phyloP scores from a whole-genome alignment of 1,284 basidiomycete species.

The Earliella scabrosa region DNA sequence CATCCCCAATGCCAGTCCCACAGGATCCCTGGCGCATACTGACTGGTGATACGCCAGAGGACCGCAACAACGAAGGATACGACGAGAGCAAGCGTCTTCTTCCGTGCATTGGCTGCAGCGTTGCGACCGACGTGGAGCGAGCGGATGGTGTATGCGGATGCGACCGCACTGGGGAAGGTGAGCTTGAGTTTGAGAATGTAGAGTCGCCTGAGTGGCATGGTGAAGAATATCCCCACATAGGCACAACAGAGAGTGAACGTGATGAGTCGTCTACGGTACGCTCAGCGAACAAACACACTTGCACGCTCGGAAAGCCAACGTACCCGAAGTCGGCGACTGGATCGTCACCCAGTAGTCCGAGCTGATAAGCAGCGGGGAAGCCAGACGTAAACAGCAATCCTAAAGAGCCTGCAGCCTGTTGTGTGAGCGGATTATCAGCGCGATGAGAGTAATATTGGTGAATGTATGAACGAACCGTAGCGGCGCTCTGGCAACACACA shows the following conservation, averaged over 20 bases:
- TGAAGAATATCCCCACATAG: slow-evolving; percentile 73
- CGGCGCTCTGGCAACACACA: slow-evolving; percentile 59
- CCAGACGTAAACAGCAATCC: slow-evolving; percentile 69
- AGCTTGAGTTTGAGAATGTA: slow-evolving; percentile 72
- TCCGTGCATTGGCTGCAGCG: slow-evolving; percentile 55
- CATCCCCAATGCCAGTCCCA: slow-evolving; percentile 31
- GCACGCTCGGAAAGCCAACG: slow-evolving; percentile 6
- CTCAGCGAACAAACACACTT: slow-evolving; percentile 5
- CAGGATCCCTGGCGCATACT: slow-evolving; percentile 63
- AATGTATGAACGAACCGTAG: slow-evolving; percentile 42
- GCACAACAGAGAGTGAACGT: slow-evolving; percentile 60
- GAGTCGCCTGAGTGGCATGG: slow-evolving; percentile 64
- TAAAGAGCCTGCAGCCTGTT: slow-evolving; percentile 53
- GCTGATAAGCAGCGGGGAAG: slow-evolving; percentile 66
- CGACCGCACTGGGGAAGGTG: slow-evolving; percentile 71
- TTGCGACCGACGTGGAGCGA: slow-evolving; percentile 59
- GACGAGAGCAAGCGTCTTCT: slow-evolving; percentile 59
- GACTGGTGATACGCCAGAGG: slow-evolving; percentile 57
- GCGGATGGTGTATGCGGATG: slow-evolving; percentile 70
- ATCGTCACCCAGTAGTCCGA: slow-evolving; percentile 49
- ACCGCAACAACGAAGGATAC: slow-evolving; percentile 55
- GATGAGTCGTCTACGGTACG: slow-evolving; percentile 41
- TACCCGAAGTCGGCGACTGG: slow-evolving; percentile 42
- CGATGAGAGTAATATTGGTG: no score
- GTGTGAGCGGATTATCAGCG: no score